Percentiles rank a stretch among this genome's conserved stretches.
phyloP scores from a whole-genome alignment of 208 protist genomes.

The Leishmania lainsoni region DNA sequence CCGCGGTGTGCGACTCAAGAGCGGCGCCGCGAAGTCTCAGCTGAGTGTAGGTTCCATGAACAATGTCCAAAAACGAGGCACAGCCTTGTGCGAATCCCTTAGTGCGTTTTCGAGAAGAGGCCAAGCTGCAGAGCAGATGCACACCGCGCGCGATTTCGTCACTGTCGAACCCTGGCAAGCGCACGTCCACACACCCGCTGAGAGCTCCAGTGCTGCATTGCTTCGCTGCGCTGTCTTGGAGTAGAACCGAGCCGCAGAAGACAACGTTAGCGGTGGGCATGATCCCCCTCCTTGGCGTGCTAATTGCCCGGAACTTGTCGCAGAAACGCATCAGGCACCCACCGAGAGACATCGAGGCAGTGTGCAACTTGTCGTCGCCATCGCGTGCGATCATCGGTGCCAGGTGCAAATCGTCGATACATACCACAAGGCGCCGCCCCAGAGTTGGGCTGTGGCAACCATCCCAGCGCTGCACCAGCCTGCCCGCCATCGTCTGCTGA shows the following conservation, averaged over 20 bases:
- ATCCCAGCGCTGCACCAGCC: slow-evolving; percentile 49
- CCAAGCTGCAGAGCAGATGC: slow-evolving; percentile 56
- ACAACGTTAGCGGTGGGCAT: slow-evolving; percentile 62
- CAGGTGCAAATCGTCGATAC: slow-evolving; percentile 87
- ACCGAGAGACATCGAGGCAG: slow-evolving; percentile 27
- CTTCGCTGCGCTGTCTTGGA: slow-evolving; percentile 10
- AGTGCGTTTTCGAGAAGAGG: slow-evolving; percentile 54
- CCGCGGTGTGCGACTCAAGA: neutral
- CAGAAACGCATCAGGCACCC: slow-evolving; percentile 71
- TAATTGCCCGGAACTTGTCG: slow-evolving; percentile 64
- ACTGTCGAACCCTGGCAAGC: slow-evolving; percentile 59
- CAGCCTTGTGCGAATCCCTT: slow-evolving; percentile 48
- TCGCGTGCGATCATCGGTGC: slow-evolving; percentile 22
- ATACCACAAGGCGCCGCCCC: slow-evolving; percentile 75
- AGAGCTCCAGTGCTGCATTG: slow-evolving; percentile 20
- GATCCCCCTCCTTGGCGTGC: slow-evolving; percentile 58
- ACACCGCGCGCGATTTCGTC: slow-evolving; percentile 62
- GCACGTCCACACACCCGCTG: slow-evolving; percentile 52
- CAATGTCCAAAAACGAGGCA: slow-evolving; percentile 46
- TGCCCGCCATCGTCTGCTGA: slow-evolving; percentile 61
- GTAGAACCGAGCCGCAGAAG: slow-evolving; percentile 46
- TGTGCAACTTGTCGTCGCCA: neutral
- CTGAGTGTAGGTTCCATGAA: slow-evolving; percentile 37
- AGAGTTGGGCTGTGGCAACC: slow-evolving; percentile 59
- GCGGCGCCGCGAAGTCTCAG: slow-evolving; percentile 1